Conservation (phyloP, 2,329 filamentous ascomycete genomes). For the Fonsecaea nubica region DNA sequence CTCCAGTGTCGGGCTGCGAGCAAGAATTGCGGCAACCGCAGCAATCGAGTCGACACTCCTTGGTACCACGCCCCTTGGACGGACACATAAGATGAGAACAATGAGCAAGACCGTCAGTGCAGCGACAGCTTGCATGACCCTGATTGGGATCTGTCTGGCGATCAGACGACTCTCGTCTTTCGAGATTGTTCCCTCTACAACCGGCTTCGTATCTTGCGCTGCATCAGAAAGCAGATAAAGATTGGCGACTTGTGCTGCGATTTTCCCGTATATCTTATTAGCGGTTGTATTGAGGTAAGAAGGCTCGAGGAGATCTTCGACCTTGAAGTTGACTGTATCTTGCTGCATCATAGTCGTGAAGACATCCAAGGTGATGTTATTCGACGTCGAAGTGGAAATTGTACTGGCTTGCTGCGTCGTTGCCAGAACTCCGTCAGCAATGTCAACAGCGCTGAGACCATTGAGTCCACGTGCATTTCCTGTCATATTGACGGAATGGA, state of each 20-base stretch:
- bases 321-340: slow-evolving; percentile 20
- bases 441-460: slow-evolving; percentile 24
- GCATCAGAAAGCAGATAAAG: slow-evolving; percentile 28
- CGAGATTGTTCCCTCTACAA: slow-evolving; percentile 25
- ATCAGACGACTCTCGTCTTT: slow-evolving; percentile 26
- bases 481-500: slow-evolving; percentile 28
- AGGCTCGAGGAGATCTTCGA: slow-evolving; percentile 26
- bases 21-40: slow-evolving; percentile 32
- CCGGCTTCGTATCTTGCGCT: background rate
- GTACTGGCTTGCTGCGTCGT: slow-evolving; percentile 18
- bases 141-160: slow-evolving; percentile 23
- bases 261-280: slow-evolving; percentile 18
- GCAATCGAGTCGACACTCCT: slow-evolving; percentile 33
- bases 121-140: slow-evolving; percentile 32
- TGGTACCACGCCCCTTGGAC: slow-evolving; percentile 31
- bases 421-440: slow-evolving; percentile 26
- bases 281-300: slow-evolving; percentile 23
- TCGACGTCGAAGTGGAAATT: slow-evolving; percentile 1
- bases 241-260: slow-evolving; percentile 32
- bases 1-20: slow-evolving; percentile 30
- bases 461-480: slow-evolving; percentile 17
- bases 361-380: slow-evolving; percentile 16
- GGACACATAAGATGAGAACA: slow-evolving; percentile 25
- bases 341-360: slow-evolving; percentile 31
- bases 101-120: slow-evolving; percentile 26